Evolutionary conservation across 345 rosid genomes (phyloP).

Genomic region (Laguncularia racemosa): DNA sequence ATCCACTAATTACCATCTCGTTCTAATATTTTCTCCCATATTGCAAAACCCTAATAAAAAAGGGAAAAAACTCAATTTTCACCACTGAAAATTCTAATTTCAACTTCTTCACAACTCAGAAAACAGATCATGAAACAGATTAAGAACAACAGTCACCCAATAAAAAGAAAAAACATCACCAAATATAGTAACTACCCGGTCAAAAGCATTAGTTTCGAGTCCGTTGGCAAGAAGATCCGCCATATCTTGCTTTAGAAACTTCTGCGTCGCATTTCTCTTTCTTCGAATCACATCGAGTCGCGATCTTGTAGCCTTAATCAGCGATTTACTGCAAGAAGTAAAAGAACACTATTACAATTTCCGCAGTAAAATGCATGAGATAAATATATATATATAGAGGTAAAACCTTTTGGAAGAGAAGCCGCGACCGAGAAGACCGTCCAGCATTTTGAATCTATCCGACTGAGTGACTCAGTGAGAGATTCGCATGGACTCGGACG

Average conservation of each 20-base stretch:
- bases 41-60: no score
- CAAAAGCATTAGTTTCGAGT: conserved; percentile 72
- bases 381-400: neutral
- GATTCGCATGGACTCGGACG: neutral
- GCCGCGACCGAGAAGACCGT: conserved; percentile 81
- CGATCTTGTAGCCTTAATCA: conserved; percentile 67
- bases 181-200: conserved; percentile 36
- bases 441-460: conserved; percentile 55
- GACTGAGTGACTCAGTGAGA: conserved; percentile 4
- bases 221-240: conserved; percentile 89
- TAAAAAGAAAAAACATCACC: neutral
- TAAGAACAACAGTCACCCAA: neutral
- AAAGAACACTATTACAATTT: neutral
- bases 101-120: no score
- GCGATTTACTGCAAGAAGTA: conserved; percentile 49
- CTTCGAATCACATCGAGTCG: conserved; percentile 84
- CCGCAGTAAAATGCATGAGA: neutral
- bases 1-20: no score
- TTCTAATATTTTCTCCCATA: no score
- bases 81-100: no score
- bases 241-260: conserved; percentile 75
- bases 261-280: conserved; percentile 78
- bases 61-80: no score
- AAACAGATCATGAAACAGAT: no score
- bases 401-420: conserved; percentile 64